Percentiles rank a stretch among this genome's conserved stretches.
Evolutionary conservation across 352 stramenopile species (phyloP).

Genomic region (Globisporangium recalcitrans): DNA sequence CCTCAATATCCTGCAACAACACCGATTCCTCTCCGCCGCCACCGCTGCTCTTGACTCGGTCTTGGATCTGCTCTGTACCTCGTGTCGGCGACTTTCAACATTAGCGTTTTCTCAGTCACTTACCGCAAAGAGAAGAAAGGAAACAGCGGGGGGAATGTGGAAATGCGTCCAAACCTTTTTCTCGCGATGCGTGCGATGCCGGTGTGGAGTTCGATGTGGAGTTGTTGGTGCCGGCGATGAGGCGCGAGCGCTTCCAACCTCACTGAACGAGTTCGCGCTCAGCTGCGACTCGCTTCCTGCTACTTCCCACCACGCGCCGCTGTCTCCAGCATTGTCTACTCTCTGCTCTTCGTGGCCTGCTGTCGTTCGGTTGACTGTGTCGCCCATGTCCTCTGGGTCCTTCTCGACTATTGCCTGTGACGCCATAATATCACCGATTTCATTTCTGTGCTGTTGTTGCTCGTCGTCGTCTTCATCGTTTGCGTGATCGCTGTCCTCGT

Average conservation of each 20-base stretch:
- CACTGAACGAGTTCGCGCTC: conserved; percentile 31
- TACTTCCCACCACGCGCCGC: conserved; percentile 50
- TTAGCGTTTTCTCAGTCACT: not conserved
- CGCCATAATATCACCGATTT: conserved; percentile 68
- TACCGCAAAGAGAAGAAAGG: not conserved
- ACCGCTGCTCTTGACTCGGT: not conserved
- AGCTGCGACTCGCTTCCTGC: conserved; percentile 24
- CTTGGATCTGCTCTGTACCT: not conserved
- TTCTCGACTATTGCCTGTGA: conserved; percentile 40
- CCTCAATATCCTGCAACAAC: conserved; percentile 50
- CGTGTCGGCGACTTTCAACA: conserved; percentile 1
- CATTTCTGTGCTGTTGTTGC: conserved; percentile 19
- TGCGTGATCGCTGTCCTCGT: conserved; percentile 19
- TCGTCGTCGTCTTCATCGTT: conserved; percentile 17
- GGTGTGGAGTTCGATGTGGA: not conserved
- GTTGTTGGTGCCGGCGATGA: not conserved
- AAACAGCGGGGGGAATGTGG: conserved; percentile 11
- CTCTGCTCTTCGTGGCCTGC: not conserved
- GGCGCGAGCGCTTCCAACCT: conserved; percentile 44
- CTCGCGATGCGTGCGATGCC: conserved; percentile 17
- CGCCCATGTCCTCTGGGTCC: conserved; percentile 1
- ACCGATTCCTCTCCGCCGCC: conserved; percentile 33
- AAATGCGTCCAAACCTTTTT: conserved; percentile 2
- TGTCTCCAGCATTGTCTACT: not conserved
- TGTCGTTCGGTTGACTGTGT: not conserved